Conservation (phyloP, 2,329 filamentous ascomycete genomes). For the Aspergillus sp. region DNA sequence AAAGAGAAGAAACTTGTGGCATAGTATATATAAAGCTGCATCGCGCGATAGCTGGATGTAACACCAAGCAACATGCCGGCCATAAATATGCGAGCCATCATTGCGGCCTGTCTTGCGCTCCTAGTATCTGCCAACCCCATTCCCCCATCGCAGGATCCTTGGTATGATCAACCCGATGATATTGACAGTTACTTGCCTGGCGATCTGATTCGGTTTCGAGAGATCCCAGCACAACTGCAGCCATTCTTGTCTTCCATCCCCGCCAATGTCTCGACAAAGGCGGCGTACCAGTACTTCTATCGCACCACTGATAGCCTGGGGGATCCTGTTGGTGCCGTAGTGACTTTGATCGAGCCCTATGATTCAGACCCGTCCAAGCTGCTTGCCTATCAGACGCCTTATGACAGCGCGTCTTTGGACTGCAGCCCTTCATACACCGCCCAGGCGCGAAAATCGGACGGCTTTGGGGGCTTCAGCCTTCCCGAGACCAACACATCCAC, state of each 20-base stretch:
- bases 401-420: constrained; percentile 17
- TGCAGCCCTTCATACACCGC: constrained; percentile 22
- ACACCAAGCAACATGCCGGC: background rate
- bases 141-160: constrained; percentile 12
- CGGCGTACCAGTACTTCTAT: constrained; percentile 16
- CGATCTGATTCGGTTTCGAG: constrained; percentile 11
- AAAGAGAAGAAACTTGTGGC: no score
- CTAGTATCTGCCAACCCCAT: background rate
- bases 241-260: constrained; percentile 6
- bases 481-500: background rate
- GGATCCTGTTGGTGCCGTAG: constrained; percentile 24
- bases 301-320: constrained; percentile 18
- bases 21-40: no score
- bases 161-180: constrained; percentile 12
- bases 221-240: constrained; percentile 7
- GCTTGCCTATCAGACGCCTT: constrained; percentile 42
- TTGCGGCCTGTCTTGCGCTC: background rate
- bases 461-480: constrained; percentile 21
- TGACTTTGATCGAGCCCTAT: constrained; percentile 35
- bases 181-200: constrained; percentile 11
- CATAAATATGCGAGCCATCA: background rate
- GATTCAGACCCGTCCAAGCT: constrained; percentile 25
- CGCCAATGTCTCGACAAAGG: constrained; percentile 11
- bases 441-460: background rate
- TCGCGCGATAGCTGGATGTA: background rate